Percentiles rank a stretch among this genome's conserved stretches.
Conservation (phyloP, 1,284 basidiomycete genomes). For the Mycena citricolor region DNA sequence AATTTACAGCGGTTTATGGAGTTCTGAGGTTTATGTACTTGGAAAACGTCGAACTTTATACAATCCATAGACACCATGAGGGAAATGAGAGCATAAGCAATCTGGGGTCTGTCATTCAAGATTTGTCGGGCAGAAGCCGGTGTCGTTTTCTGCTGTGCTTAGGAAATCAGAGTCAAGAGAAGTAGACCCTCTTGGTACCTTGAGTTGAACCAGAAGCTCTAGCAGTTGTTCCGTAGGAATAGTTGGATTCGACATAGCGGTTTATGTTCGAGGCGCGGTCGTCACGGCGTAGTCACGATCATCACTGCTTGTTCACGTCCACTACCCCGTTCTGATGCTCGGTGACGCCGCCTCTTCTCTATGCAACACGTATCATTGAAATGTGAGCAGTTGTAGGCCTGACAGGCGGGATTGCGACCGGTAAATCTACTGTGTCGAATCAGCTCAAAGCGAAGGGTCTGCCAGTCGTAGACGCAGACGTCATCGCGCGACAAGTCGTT, state of each 20-base stretch:
- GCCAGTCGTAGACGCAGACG: constrained; percentile 90
- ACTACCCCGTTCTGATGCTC: constrained; percentile 19
- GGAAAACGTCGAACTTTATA: constrained; percentile 69
- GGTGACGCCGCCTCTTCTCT: constrained; percentile 7
- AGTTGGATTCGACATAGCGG: constrained; percentile 15
- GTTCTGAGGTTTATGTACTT: constrained; percentile 44
- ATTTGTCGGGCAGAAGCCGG: constrained; percentile 66
- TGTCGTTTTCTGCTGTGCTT: constrained; percentile 60
- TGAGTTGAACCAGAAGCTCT: constrained; percentile 22
- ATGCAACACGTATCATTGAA: background rate
- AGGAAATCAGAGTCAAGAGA: background rate
- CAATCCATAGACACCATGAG: constrained; percentile 77
- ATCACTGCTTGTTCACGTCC: background rate
- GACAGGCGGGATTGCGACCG: constrained; percentile 95
- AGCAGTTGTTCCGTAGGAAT: constrained; percentile 18
- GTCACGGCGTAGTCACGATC: background rate
- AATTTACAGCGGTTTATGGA: background rate
- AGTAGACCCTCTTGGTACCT: constrained; percentile 10
- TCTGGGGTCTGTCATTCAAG: constrained; percentile 68
- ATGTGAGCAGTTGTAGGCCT: constrained; percentile 79
- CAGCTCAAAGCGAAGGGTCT: constrained; percentile 67
- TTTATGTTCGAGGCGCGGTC: background rate
- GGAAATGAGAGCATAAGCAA: constrained; percentile 71
- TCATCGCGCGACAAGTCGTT: constrained; percentile 87
- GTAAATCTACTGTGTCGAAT: constrained; percentile 89